Evolutionary conservation across 164 flowering plant genomes (phyloP).

Genomic region (Annona cherimola): DNA sequence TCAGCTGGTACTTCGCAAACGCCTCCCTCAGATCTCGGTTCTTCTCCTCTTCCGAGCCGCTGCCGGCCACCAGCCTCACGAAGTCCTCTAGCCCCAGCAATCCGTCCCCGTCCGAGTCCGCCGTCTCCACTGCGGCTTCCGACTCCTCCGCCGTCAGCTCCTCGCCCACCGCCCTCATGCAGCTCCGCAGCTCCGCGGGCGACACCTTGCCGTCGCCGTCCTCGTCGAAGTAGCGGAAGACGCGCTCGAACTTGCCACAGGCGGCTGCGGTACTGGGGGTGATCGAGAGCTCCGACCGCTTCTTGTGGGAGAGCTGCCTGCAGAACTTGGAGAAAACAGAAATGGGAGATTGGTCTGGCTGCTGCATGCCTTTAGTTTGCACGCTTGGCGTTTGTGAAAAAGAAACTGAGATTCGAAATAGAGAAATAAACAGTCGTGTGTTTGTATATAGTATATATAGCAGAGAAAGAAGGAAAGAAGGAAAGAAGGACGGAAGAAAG

Average conservation of each 20-base stretch:
- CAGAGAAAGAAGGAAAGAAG: too few species aligned
- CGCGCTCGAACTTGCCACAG: constrained; percentile 5
- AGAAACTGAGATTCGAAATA: neutral
- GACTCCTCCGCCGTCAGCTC: constrained; percentile 8
- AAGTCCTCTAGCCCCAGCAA: constrained; percentile 15
- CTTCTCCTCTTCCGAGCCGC: constrained; percentile 16
- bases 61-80: constrained; percentile 4
- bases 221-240: constrained; percentile 28
- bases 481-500: too few species aligned
- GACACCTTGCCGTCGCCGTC: constrained; percentile 30
- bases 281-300: neutral
- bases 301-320: neutral
- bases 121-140: constrained; percentile 5
- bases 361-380: too few species aligned
- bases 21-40: constrained; percentile 16
- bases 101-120: constrained; percentile 19
- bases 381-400: too few species aligned
- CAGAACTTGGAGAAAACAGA: constrained; percentile 1
- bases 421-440: too few species aligned
- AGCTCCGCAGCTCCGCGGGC: constrained; percentile 20
- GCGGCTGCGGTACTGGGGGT: neutral
- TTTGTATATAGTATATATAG: too few species aligned
- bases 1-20: constrained; percentile 17
- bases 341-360: constrained; percentile 1
- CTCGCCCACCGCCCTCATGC: constrained; percentile 13